Conservation (phyloP, 495 filamentous ascomycete genomes). For the Xylaria longipes region DNA sequence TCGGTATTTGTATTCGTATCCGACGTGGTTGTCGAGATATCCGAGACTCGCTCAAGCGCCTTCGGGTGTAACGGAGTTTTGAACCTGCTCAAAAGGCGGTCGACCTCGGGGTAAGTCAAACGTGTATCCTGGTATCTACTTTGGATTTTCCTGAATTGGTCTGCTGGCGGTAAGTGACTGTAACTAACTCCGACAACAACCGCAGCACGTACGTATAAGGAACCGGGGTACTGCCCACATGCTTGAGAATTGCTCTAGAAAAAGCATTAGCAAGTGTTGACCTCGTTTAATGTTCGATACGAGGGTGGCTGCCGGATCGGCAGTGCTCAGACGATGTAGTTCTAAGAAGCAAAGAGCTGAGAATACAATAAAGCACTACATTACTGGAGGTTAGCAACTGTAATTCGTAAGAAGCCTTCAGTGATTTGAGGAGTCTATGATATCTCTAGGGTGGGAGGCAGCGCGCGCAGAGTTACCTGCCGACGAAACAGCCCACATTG, state of each 20-base stretch:
- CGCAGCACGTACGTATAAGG: slow-evolving; percentile 29
- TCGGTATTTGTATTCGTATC: slow-evolving; percentile 4
- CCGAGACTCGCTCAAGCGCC: slow-evolving; percentile 4
- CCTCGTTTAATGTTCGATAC: slow-evolving; percentile 10
- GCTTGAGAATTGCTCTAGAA: slow-evolving; percentile 35
- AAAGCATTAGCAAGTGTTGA: slow-evolving; percentile 29
- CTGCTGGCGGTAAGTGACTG: slow-evolving; percentile 22
- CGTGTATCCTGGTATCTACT: slow-evolving; percentile 9
- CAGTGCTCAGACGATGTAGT: slow-evolving; percentile 27
- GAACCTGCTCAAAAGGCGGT: slow-evolving; percentile 22
- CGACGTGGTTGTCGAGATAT: background rate
- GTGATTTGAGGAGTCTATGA: background rate
- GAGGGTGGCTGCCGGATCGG: slow-evolving; percentile 6
- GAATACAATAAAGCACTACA: slow-evolving; percentile 30
- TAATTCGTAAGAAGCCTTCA: background rate
- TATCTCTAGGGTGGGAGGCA: background rate
- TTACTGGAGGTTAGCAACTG: background rate
- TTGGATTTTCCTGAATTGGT: slow-evolving; percentile 25
- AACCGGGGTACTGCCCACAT: slow-evolving; percentile 32
- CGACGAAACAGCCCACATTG: background rate
- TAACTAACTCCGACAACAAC: background rate
- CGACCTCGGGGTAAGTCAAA: slow-evolving; percentile 27
- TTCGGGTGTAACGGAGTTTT: slow-evolving; percentile 36
- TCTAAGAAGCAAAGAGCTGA: slow-evolving; percentile 32
- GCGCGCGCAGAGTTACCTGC: background rate